These are phyloP conservation scores for Limtongozyma cylindracea DNA, from an alignment of 805 yeast species.

Conservation along the genomic window DNA sequence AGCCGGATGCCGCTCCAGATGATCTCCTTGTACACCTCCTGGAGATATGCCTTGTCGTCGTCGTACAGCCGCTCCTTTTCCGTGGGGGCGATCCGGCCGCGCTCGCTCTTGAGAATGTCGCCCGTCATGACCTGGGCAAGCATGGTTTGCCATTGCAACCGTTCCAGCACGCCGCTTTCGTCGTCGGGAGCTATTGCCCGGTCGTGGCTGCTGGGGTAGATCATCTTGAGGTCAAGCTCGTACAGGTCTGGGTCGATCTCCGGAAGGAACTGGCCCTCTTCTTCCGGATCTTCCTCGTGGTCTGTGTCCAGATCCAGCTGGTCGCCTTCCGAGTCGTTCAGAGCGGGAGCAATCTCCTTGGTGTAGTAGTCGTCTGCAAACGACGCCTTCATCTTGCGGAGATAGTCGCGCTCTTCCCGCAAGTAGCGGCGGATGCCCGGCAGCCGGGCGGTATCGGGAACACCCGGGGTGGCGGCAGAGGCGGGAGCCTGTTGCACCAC, in stretches of 20 bases:
- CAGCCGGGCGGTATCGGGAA: too few species aligned
- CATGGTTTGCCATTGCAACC: constrained; percentile 94
- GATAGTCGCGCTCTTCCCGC: constrained; percentile 42
- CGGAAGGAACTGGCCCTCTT: constrained; percentile 9
- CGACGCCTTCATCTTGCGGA: constrained; percentile 34
- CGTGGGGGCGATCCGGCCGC: constrained; percentile 42
- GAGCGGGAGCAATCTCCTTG: constrained; percentile 27
- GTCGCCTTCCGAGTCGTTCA: constrained; percentile 9
- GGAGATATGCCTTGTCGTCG: constrained; percentile 19
- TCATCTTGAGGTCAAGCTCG: constrained; percentile 9
- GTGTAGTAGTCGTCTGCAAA: constrained; percentile 48
- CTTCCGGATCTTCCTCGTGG: too few species aligned
- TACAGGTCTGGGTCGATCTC: constrained; percentile 17
- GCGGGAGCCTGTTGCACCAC: too few species aligned
- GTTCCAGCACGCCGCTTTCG: constrained; percentile 27
- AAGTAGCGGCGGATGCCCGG: constrained; percentile 17
- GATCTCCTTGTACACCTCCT: constrained; percentile 36
- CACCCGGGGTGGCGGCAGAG: too few species aligned
- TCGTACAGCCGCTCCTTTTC: constrained; percentile 6
- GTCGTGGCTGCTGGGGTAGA: too few species aligned
- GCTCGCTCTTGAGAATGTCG: constrained; percentile 81
- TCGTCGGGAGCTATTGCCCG: too few species aligned
- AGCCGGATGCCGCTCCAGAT: constrained; percentile 80
- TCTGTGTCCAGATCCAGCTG: constrained; percentile 10
- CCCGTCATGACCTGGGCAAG: constrained; percentile 76